Evolutionary conservation across 2,329 filamentous ascomycete genomes (phyloP).

Genomic region (Hawksworthiomyces lignivorus): DNA sequence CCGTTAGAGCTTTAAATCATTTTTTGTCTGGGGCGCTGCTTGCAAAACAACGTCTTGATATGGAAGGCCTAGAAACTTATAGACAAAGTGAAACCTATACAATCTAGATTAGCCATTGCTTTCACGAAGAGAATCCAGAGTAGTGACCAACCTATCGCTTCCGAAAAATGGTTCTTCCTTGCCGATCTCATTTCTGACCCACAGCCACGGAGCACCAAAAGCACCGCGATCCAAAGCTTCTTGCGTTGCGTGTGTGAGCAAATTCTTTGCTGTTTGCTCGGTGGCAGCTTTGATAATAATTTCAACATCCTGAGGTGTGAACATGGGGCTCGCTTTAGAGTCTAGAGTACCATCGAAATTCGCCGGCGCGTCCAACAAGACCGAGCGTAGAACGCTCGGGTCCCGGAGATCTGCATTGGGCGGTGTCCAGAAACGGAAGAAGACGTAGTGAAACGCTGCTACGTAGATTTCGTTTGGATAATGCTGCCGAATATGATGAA

Average conservation of each 20-base stretch:
- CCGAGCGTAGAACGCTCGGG: conserved; percentile 40
- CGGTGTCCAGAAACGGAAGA: conserved; percentile 54
- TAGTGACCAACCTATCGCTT: conserved; percentile 52
- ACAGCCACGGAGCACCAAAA: conserved; percentile 72
- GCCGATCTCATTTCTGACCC: conserved; percentile 53
- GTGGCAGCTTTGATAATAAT: conserved; percentile 46
- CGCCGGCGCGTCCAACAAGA: conserved; percentile 25
- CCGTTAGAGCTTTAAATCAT: too few relatives aligned
- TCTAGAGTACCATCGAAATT: conserved; percentile 4
- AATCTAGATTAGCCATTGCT: not conserved
- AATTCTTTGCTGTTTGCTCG: conserved; percentile 34
- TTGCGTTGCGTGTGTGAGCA: conserved; percentile 48
- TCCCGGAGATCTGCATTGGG: conserved; percentile 52
- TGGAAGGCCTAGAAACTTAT: conserved; percentile 55
- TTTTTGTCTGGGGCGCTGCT: not conserved
- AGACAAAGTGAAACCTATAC: conserved; percentile 59
- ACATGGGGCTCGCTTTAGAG: conserved; percentile 25
- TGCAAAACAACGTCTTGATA: conserved; percentile 40
- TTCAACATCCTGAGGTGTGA: conserved; percentile 43
- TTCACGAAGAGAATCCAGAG: not conserved
- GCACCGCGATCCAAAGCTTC: conserved; percentile 57
- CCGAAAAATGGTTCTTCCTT: conserved; percentile 65
- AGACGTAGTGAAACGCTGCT: conserved; percentile 46
- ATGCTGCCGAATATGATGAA: conserved; percentile 58
- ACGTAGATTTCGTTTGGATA: conserved; percentile 44